phyloP scores from a whole-genome alignment of 345 rosid genomes.

The Salix dunnii region DNA sequence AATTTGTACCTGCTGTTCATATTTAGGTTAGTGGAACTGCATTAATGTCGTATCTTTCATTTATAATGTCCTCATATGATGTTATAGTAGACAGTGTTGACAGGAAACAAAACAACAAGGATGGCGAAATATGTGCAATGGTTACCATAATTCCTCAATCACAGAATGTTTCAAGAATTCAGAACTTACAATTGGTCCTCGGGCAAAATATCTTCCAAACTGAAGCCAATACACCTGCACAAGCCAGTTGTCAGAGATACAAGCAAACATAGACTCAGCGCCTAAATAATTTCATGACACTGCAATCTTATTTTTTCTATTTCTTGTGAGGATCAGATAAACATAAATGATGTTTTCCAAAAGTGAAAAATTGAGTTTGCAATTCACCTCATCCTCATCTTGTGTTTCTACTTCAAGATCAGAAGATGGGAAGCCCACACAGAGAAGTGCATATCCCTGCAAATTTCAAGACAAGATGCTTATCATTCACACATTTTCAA shows the following conservation, averaged over 20 bases:
- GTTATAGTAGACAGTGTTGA: no score
- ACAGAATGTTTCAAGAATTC: slow-evolving; percentile 9
- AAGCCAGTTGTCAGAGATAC: neutral
- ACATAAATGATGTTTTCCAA: neutral
- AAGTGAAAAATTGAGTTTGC: slow-evolving; percentile 9
- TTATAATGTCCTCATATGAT: no score
- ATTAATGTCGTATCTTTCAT: no score
- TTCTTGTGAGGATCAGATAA: neutral
- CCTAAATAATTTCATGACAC: neutral
- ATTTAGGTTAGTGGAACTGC: no score
- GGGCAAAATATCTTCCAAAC: slow-evolving; percentile 97
- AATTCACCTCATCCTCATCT: slow-evolving; percentile 88
- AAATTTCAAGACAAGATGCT: neutral
- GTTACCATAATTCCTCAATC: no score
- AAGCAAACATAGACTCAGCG: slow-evolving; percentile 1
- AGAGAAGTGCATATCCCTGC: slow-evolving; percentile 94
- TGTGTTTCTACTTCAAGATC: slow-evolving; percentile 93
- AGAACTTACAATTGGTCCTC: slow-evolving; percentile 87
- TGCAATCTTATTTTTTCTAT: neutral
- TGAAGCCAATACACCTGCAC: slow-evolving; percentile 95
- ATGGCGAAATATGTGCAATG: no score
- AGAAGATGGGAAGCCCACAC: slow-evolving; percentile 83
- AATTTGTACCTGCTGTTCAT: no score
- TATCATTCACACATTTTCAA: neutral
- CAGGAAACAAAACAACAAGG: no score